Conservation (phyloP, 805 yeast species). For the Kodamaea nitidulidarum region DNA sequence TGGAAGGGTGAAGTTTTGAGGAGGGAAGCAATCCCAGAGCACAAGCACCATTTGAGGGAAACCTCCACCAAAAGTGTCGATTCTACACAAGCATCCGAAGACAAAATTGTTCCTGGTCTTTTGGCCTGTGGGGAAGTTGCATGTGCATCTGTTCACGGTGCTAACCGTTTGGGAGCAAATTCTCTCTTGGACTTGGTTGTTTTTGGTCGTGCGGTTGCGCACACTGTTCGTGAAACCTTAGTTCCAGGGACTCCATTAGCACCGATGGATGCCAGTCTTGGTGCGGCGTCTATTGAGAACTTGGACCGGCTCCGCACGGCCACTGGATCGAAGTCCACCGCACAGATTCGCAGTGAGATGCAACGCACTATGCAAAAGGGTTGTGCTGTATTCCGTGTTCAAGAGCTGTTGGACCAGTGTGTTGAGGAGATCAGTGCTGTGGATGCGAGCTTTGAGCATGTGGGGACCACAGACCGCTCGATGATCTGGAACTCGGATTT, state of each 20-base stretch:
- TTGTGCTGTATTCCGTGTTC: conserved; percentile 94
- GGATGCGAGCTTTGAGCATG: conserved; percentile 67
- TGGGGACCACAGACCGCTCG: conserved; percentile 89
- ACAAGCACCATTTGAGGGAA: too few relatives aligned
- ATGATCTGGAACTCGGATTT: conserved; percentile 99
- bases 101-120: conserved; percentile 86
- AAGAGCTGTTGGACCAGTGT: conserved; percentile 88
- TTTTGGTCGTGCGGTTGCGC: conserved; percentile 97
- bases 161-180: conserved; percentile 98
- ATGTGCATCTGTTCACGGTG: conserved; percentile 99
- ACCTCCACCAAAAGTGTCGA: too few relatives aligned
- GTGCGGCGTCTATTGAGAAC: conserved; percentile 85
- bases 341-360: conserved; percentile 86
- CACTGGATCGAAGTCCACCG: conserved; percentile 74
- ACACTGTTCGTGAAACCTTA: conserved; percentile 79
- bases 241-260: conserved; percentile 86
- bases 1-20: conserved; percentile 94
- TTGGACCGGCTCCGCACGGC: conserved; percentile 86
- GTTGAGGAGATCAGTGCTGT: conserved; percentile 71
- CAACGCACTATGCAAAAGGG: conserved; percentile 95
- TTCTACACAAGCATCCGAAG: conserved; percentile 25
- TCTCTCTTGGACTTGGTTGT: conserved; percentile 94
- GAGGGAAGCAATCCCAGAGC: too few relatives aligned
- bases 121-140: conserved; percentile 99
- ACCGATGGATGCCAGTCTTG: conserved; percentile 79